Evolutionary conservation across 1,284 basidiomycete species (phyloP), one percentile per base, ranked within the genome.

Genomic region (Heterobasidion occidentale): DNA sequence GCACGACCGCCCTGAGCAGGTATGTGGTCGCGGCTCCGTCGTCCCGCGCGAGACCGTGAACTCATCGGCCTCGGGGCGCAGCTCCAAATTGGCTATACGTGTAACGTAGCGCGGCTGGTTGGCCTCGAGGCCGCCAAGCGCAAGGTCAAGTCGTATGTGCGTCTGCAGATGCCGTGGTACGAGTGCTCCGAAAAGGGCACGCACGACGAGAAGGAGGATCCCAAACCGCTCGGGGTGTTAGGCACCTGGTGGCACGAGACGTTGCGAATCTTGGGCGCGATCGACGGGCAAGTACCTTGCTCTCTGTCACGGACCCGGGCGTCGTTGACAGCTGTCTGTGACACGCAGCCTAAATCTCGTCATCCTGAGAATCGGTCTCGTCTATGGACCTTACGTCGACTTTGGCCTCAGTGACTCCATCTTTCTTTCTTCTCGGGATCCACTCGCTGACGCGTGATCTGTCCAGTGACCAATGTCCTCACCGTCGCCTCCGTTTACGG

Each of bases 221-320:
- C 87, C 42, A 87, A 87, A 65, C 92, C 92, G 0, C 74, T 80
- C 51, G 87, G 85, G 36, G 78, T 84, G 5, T 73, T 86, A 55
- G 92, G 92, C 11, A 81, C 77, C 20, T 95, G 92, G 92, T 94
- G 92, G 91, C 92, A 94, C 65, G 92, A 94, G 74, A 83, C 87
- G 1, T 71, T 92, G 46, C 80, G 92, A 36, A 84, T 83, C 62
- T 67, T 94, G 59, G 90, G 84, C 44, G 79, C 80, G n/a, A 85
- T 94, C 48, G 72, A 81, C 60, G 79, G 82, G 86, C 90, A 66
- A 57, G 81, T 72, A 6, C 27, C 19, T 15, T 42, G 33, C 36
- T 50, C 11, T 50, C 38, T 15, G 48, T 49, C 46, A 36, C 14
- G 38, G 50, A 46, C 49, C 36, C 53, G 51, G 53, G 58, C 44